These are phyloP conservation scores for Crepidotus sp. DNA, from an alignment of 1,284 basidiomycete genomes.

Conservation along the genomic window DNA sequence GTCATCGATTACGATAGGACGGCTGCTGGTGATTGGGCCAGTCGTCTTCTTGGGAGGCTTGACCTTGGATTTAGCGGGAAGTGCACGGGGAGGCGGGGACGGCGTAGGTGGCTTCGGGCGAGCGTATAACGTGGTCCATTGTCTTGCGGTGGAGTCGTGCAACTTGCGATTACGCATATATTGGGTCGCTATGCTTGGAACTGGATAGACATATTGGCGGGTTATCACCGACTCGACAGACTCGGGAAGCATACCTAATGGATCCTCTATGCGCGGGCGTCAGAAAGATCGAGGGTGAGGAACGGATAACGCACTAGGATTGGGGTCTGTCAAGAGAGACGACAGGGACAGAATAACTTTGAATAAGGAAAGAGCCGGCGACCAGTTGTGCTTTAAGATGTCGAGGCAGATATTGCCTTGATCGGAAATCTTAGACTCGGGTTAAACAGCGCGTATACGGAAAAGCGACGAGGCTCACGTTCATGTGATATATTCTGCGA, in stretches of 20 bases:
- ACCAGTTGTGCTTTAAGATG: conserved; percentile 86
- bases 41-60: conserved; percentile 19
- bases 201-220: conserved; percentile 26
- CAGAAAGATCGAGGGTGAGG: conserved; percentile 10
- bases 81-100: conserved; percentile 18
- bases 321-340: conserved; percentile 82
- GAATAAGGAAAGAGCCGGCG: conserved; percentile 82
- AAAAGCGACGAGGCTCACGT: conserved; percentile 30
- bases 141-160: conserved; percentile 57
- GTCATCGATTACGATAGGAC: conserved; percentile 40
- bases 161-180: conserved; percentile 53
- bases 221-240: conserved; percentile 4
- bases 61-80: conserved; percentile 28
- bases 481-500: conserved; percentile 85
- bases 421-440: conserved; percentile 50
- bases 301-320: conserved; percentile 58
- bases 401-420: conserved; percentile 69
- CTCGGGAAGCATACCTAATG: conserved; percentile 41
- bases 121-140: conserved; percentile 58
- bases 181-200: conserved; percentile 65
- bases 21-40: conserved; percentile 16
- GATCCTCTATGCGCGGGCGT: conserved; percentile 45
- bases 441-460: background rate
- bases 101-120: conserved; percentile 34
- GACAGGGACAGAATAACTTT: conserved; percentile 87